phyloP scores from a whole-genome alignment of 75 land plant species.

The Cunninghamia lanceolata region DNA sequence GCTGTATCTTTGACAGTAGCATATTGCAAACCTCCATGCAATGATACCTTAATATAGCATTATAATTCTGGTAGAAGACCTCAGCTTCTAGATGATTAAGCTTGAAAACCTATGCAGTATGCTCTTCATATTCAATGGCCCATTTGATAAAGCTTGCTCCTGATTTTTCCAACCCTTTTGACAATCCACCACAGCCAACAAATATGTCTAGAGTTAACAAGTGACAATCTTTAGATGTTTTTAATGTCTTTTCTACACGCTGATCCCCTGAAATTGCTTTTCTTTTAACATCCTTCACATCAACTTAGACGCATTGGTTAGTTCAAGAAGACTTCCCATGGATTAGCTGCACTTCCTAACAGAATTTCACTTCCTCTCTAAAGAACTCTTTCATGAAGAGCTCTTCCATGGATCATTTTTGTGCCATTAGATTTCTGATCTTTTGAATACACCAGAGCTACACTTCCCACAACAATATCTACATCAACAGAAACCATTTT shows the following conservation, averaged over 20 bases:
- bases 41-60: conserved; percentile 80
- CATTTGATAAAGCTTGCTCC: conserved; percentile 90
- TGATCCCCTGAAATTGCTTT: conserved; percentile 40
- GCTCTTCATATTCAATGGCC: too few relatives aligned
- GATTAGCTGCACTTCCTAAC: conserved; percentile 75
- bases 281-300: conserved; percentile 51
- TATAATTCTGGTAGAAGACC: conserved; percentile 86
- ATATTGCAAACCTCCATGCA: conserved; percentile 60
- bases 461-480: conserved; percentile 47
- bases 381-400: conserved; percentile 66
- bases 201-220: conserved; percentile 89
- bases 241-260: conserved; percentile 10
- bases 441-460: conserved; percentile 48
- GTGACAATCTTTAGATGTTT: conserved; percentile 18
- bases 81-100: conserved; percentile 66
- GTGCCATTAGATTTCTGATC: conserved; percentile 29
- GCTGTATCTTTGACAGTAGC: conserved; percentile 79
- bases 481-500: conserved; percentile 44
- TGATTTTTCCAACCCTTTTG: conserved; percentile 85
- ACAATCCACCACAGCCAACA: conserved; percentile 99
- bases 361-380: conserved; percentile 58
- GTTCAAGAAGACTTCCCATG: conserved; percentile 80
- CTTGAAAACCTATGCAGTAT: too few relatives aligned
- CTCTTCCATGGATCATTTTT: conserved; percentile 78
- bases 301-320: conserved; percentile 69